These are phyloP conservation scores for Phytophthora chlamydospora DNA, from an alignment of 352 stramenopile genomes.

Conservation along the genomic window DNA sequence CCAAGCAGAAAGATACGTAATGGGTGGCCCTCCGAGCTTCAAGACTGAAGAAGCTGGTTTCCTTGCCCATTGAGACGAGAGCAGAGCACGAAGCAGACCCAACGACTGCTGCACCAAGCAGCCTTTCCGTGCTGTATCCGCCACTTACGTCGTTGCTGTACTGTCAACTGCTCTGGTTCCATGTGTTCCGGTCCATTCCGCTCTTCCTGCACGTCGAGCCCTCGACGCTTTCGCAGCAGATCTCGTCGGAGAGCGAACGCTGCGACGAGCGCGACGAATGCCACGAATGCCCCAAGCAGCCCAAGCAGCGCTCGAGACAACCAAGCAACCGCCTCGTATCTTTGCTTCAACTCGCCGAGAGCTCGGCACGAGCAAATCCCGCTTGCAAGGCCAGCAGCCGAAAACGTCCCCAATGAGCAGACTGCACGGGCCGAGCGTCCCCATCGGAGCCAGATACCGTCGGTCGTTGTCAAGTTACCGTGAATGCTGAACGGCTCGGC, in stretches of 20 bases:
- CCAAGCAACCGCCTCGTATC: slow-evolving; percentile 20
- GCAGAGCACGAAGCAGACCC: too few relatives aligned
- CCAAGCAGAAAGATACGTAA: slow-evolving; percentile 9
- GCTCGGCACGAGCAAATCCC: slow-evolving; percentile 15
- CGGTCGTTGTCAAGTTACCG: not conserved
- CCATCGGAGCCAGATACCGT: slow-evolving; percentile 10
- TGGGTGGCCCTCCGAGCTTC: not conserved
- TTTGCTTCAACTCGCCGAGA: slow-evolving; percentile 16
- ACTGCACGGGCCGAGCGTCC: slow-evolving; percentile 3
- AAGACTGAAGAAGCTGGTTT: not conserved
- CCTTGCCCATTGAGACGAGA: too few relatives aligned
- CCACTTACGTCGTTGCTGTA: not conserved
- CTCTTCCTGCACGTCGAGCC: too few relatives aligned
- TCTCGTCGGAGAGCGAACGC: not conserved
- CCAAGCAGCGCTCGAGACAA: slow-evolving; percentile 17
- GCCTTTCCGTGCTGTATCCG: slow-evolving; percentile 1
- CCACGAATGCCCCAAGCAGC: slow-evolving; percentile 3
- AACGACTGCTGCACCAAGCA: too few relatives aligned
- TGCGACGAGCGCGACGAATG: not conserved
- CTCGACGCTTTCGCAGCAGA: not conserved
- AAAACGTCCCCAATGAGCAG: slow-evolving; percentile 20
- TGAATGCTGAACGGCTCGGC: too few relatives aligned
- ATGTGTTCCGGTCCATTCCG: slow-evolving; percentile 9
- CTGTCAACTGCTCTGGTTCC: slow-evolving; percentile 2
- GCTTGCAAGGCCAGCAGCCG: slow-evolving; percentile 1